phyloP scores from a whole-genome alignment of 2,329 filamentous ascomycete genomes.

The Cytospora chrysosperma region DNA sequence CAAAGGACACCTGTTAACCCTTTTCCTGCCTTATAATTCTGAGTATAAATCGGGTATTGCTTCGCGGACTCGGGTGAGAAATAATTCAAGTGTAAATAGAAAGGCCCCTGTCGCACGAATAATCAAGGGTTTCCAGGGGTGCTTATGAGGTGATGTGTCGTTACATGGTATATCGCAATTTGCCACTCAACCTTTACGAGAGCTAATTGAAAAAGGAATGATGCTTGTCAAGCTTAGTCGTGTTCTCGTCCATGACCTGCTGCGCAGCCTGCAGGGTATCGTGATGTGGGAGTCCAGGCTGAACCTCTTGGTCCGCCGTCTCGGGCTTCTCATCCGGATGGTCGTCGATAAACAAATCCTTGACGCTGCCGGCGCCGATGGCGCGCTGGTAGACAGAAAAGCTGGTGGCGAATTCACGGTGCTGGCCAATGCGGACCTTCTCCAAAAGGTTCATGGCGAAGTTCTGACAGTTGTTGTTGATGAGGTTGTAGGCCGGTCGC shows the following conservation, averaged over 20 bases:
- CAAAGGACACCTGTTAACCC: too few species aligned
- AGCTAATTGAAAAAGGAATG: conserved; percentile 25
- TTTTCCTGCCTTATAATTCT: too few species aligned
- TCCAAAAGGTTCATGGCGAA: conserved; percentile 54
- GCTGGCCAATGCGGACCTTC: conserved; percentile 50
- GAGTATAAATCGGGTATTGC: too few species aligned
- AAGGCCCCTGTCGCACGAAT: too few species aligned
- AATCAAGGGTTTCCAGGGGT: too few species aligned
- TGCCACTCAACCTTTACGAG: too few species aligned
- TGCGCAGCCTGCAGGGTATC: conserved; percentile 49
- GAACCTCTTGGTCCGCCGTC: conserved; percentile 27
- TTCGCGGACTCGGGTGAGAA: too few species aligned
- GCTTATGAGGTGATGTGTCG: too few species aligned
- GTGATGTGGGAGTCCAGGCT: conserved; percentile 28
- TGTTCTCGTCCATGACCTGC: conserved; percentile 55
- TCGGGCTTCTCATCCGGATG: conserved; percentile 32
- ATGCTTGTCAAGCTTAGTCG: conserved; percentile 48
- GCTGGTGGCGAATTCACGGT: conserved; percentile 53
- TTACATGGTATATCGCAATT: too few species aligned
- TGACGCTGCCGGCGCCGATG: conserved; percentile 48
- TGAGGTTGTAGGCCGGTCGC: conserved; percentile 54
- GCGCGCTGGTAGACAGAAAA: conserved; percentile 53
- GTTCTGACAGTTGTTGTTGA: conserved; percentile 61
- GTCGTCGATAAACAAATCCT: conserved; percentile 48
- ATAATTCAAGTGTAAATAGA: too few species aligned